phyloP scores from a whole-genome alignment of 345 rosid species.

The Lepidium didymum region DNA sequence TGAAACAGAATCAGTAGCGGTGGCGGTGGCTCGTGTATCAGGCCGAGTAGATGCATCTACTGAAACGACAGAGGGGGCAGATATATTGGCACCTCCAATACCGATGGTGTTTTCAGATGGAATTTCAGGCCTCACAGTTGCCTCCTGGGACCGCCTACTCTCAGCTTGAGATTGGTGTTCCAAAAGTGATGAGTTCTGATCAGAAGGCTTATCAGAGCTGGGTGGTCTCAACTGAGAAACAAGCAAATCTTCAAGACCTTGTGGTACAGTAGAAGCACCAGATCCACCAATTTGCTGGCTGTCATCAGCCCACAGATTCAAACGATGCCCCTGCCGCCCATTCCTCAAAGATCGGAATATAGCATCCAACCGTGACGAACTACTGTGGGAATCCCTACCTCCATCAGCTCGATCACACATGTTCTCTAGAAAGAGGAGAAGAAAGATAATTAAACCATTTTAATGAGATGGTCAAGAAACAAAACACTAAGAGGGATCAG shows the following conservation, averaged over 20 bases:
- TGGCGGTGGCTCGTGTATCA: constrained; percentile 40
- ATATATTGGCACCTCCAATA: constrained; percentile 37
- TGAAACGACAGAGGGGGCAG: constrained; percentile 39
- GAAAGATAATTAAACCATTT: constrained; percentile 15
- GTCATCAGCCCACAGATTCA: constrained; percentile 90
- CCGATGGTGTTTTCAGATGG: constrained; percentile 42
- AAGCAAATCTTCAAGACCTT: constrained; percentile 88
- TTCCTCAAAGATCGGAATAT: constrained; percentile 83
- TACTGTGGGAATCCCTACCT: constrained; percentile 47
- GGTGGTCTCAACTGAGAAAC: constrained; percentile 83
- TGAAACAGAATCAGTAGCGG: constrained; percentile 38
- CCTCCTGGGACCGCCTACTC: constrained; percentile 36
- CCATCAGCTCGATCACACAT: constrained; percentile 38
- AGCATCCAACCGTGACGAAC: constrained; percentile 54
- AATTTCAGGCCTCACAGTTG: constrained; percentile 36
- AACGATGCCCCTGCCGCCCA: constrained; percentile 80
- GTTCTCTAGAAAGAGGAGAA: constrained; percentile 35
- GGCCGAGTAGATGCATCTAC: constrained; percentile 39
- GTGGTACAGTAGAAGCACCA: constrained; percentile 62
- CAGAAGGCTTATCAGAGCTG: constrained; percentile 52
- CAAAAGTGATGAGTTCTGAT: constrained; percentile 36
- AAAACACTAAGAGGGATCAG: neutral
- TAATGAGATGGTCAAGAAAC: neutral
- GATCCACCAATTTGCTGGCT: constrained; percentile 75
- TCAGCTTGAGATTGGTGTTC: constrained; percentile 49